Base-by-base conservation (phyloP, 371 early-diverging fungal genomes). In the Dichotomocladium elegans region DNA sequence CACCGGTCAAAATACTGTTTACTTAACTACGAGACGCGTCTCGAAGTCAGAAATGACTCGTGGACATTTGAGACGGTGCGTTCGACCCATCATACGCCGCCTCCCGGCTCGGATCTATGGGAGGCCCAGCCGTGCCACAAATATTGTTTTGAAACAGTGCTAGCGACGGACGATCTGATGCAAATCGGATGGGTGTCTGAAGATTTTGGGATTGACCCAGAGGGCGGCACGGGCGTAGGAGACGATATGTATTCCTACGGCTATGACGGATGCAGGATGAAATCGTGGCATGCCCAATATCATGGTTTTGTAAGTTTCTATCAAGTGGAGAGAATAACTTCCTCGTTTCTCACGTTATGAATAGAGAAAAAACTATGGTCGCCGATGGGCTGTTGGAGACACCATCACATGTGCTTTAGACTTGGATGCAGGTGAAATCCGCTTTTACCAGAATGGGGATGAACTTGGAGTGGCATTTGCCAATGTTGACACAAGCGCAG, bases 41-140 rank as follows among this genome's bases (percentile, higher is more conserved):
- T 70, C 0, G 64, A 70, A 29, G 68, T 66, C 0, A 60, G 77
- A 2, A 76, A 76, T 33, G 72, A 76, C 37, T 64, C 77, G 0
- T 90, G 90, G 90, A 85, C 88, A 0, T 90, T 90, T 66, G 88
- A 88, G 57, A 86, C 81, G n/a, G 66, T 82, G 6, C 59, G 71
- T 3, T 64, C 66, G 1, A 79, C 72, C 6, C 62, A 70, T 33
- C 63, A 68, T n/a, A 66, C 69, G 4, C 61, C 64, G 8, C 37
- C 57, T 9, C 17, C 3, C 8, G 46, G 46, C 10, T 37, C 46
- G 5, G 31, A 41, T 17, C 5, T 1, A 9, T 46, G 48, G 35
- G 31, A 24, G 34, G 27, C 4, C 6, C 33, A 19, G 11, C 7
- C n/a, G n/a, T 28, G 7, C 4, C 51, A 29, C 80, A 82, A 22